Conservation (phyloP, 2,329 filamentous ascomycete species). For the Drechmeria coniospora region DNA sequence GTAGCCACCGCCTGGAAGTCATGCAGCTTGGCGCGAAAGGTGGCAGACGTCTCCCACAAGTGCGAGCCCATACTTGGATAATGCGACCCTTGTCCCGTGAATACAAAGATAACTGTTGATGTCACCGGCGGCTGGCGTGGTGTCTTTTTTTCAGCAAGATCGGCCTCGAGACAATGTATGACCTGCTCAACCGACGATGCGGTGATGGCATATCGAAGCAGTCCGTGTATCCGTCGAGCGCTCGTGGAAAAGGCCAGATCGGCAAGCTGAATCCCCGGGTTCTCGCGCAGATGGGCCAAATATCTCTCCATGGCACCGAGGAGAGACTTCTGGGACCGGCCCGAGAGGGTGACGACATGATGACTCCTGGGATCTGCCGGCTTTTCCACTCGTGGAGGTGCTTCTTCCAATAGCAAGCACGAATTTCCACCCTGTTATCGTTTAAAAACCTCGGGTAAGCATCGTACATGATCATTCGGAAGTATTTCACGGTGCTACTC, state of each 20-base stretch:
- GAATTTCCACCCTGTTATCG: slow-evolving; percentile 66
- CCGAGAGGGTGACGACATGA: slow-evolving; percentile 45
- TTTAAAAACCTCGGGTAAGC: too few species aligned
- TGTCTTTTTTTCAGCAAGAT: neutral
- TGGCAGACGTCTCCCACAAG: slow-evolving; percentile 17
- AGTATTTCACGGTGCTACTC: too few species aligned
- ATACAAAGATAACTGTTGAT: slow-evolving; percentile 22
- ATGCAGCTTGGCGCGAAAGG: slow-evolving; percentile 19
- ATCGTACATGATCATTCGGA: too few species aligned
- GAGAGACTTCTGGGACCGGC: slow-evolving; percentile 34
- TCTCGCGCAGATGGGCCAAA: slow-evolving; percentile 34
- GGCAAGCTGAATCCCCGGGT: slow-evolving; percentile 35
- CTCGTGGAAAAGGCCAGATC: slow-evolving; percentile 53
- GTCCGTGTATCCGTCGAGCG: slow-evolving; percentile 48
- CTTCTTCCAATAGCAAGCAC: slow-evolving; percentile 49
- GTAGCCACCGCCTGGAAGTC: slow-evolving; percentile 16
- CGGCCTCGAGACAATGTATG: too few species aligned
- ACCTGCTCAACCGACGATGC: too few species aligned
- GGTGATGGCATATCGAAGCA: too few species aligned
- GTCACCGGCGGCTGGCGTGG: neutral
- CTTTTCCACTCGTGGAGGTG: slow-evolving; percentile 29
- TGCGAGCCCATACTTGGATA: slow-evolving; percentile 16
- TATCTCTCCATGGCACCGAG: too few species aligned
- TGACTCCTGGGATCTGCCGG: slow-evolving; percentile 34
- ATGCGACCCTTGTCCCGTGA: slow-evolving; percentile 29